Percentiles rank a stretch among this genome's conserved stretches.
phyloP scores from a whole-genome alignment of 2,329 filamentous ascomycete species.

The Diplodia mutila region DNA sequence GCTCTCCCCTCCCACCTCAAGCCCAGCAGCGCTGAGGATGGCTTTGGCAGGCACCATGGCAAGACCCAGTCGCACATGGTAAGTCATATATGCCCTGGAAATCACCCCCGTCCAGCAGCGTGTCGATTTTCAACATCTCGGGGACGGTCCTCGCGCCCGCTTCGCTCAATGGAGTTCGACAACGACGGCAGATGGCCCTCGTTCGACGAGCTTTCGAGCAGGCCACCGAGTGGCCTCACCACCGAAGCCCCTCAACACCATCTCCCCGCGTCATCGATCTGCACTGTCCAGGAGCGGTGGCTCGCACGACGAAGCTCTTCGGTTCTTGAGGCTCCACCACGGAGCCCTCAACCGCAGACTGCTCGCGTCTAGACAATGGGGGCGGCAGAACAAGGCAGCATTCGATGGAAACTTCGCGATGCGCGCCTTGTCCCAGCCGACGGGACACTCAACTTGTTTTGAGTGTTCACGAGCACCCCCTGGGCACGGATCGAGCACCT shows the following conservation, averaged over 20 bases:
- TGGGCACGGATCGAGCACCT: slow-evolving; percentile 20
- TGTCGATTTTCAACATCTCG: not conserved
- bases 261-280: slow-evolving; percentile 13
- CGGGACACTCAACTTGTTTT: not conserved
- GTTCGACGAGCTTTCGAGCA: not conserved
- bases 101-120: slow-evolving; percentile 9
- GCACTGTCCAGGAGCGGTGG: not conserved
- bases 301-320: not conserved
- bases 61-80: slow-evolving; percentile 87
- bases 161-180: slow-evolving; percentile 10
- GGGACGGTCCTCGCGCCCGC: not conserved
- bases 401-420: not conserved
- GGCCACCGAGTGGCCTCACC: slow-evolving; percentile 17
- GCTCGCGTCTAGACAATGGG: not conserved
- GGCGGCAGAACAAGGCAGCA: slow-evolving; percentile 3
- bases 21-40: slow-evolving; percentile 53
- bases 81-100: slow-evolving; percentile 49
- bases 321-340: not conserved
- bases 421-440: not conserved
- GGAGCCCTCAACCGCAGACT: not conserved
- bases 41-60: slow-evolving; percentile 71
- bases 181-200: not conserved
- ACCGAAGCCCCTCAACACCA: slow-evolving; percentile 20
- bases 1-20: slow-evolving; percentile 86
- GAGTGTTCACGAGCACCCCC: slow-evolving; percentile 12